Evolutionary conservation across 140 eudicot genomes (phyloP), one percentile per base, ranked within the genome.

Genomic region (Oenanthe javanica): DNA sequence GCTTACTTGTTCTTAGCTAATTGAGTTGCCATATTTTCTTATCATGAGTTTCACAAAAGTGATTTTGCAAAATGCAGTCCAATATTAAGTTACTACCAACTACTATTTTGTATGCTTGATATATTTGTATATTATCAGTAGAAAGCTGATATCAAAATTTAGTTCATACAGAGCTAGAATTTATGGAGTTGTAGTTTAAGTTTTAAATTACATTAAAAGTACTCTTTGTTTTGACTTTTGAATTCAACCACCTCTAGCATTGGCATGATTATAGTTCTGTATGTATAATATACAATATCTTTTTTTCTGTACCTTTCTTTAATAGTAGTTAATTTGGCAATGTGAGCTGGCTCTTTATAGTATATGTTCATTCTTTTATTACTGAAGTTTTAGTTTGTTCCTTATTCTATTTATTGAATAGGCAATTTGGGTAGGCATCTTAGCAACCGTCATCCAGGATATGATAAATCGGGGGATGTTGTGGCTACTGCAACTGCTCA

Each of bases 371-470:
- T 12, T 9, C 27, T 76, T 27, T 76, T 51, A 31, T 25, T 27
- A 76, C 3, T 77, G 59, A 69, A 27, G 21, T 4, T 31, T 69
- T 14, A 14, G 38, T 67, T 52, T 83, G 70, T 31, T 76, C 66
- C 4, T 66, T 6, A 43, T 57, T 51, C 75, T 51, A 46, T 75
- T 1, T 13, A 13, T 75, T 81, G 14, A 69, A 79, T 86, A 94
- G 98, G 98, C 77, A 94, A 94, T 87, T 87, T 94, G 89, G 98
- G 98, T 43, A 89, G 97, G 74, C 98, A 94, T 79, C 98, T 94
- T 78, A 88, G 96, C 89, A 92, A 87, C 81, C 96, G 97, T 74
- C 98, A 94, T 82, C 94, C 97, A 14, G 97, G 97, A 77, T 94
- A 94, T 80, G 97, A 94, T 86, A 92, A 86, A 27, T 71, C 84